Conservation (phyloP, 2,329 filamentous ascomycete species). For the Fragosphaeria purpurea region DNA sequence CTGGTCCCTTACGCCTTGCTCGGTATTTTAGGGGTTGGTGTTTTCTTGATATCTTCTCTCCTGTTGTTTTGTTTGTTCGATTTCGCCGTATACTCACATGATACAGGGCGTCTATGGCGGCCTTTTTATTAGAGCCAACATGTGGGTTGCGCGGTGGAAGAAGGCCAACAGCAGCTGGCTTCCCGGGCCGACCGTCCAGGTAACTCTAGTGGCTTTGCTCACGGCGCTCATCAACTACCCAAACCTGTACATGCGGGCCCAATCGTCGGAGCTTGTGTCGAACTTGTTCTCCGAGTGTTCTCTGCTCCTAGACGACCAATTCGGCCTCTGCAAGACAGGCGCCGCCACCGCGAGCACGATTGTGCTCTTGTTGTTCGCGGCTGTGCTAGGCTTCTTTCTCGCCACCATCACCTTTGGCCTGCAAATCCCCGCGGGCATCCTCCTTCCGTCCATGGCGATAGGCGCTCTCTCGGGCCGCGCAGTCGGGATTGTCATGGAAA, state of each 20-base stretch:
- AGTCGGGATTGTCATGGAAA: constrained; percentile 79
- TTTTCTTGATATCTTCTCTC: neutral
- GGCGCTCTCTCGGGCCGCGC: constrained; percentile 84
- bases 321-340: constrained; percentile 83
- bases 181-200: constrained; percentile 67
- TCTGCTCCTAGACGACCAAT: constrained; percentile 69
- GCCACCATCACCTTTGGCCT: constrained; percentile 85
- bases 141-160: constrained; percentile 74
- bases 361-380: constrained; percentile 70
- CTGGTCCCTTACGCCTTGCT: constrained; percentile 78
- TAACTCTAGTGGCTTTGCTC: constrained; percentile 65
- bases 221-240: constrained; percentile 91
- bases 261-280: constrained; percentile 83
- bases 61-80: neutral
- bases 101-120: constrained; percentile 76
- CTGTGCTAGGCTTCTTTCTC: constrained; percentile 74
- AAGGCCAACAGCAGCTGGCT: constrained; percentile 50
- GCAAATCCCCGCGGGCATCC: constrained; percentile 89
- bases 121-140: constrained; percentile 90
- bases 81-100: neutral
- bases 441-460: constrained; percentile 92
- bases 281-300: constrained; percentile 87
- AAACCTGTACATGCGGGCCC: constrained; percentile 91
- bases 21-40: constrained; percentile 61
- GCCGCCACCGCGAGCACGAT: constrained; percentile 75